Conservation (phyloP, 163 green algal genomes). For the Scenedesmus sp. region DNA sequence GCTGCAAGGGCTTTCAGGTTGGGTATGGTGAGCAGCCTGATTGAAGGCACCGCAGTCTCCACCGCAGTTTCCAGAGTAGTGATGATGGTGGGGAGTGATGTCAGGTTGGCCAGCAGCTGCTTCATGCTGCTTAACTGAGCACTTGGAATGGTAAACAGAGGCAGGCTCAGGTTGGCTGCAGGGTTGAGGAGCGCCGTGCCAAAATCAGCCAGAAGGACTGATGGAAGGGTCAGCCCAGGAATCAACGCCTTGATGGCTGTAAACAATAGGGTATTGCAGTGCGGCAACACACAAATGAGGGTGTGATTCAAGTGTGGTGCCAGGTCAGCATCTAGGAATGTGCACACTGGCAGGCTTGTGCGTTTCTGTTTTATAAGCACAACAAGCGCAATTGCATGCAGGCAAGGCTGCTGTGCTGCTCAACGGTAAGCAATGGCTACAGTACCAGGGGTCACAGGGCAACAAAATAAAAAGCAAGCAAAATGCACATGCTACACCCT, state of each 20-base stretch:
- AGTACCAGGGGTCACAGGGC: no score
- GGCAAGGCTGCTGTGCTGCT: no score
- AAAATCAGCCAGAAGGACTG: background rate
- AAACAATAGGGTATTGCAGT: background rate
- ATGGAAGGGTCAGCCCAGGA: background rate
- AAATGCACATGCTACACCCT: background rate
- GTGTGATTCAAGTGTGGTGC: background rate
- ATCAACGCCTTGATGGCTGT: background rate
- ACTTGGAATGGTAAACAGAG: background rate
- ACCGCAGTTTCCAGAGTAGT: background rate
- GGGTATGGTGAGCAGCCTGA: background rate
- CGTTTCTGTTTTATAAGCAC: no score
- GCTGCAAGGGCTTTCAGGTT: background rate
- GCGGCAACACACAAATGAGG: background rate
- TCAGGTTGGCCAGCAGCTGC: background rate
- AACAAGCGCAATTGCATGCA: no score
- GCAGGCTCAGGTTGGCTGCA: background rate
- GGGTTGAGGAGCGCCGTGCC: background rate
- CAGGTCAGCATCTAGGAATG: no score
- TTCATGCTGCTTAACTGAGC: background rate
- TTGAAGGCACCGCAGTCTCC: background rate
- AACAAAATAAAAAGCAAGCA: no score
- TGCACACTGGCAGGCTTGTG: no score
- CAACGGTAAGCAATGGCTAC: no score
- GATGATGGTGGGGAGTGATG: constrained; percentile 10